These are phyloP conservation scores for Zygosaccharomyces sapae DNA, from an alignment of 1,139 yeast species.

Conservation along the genomic window DNA sequence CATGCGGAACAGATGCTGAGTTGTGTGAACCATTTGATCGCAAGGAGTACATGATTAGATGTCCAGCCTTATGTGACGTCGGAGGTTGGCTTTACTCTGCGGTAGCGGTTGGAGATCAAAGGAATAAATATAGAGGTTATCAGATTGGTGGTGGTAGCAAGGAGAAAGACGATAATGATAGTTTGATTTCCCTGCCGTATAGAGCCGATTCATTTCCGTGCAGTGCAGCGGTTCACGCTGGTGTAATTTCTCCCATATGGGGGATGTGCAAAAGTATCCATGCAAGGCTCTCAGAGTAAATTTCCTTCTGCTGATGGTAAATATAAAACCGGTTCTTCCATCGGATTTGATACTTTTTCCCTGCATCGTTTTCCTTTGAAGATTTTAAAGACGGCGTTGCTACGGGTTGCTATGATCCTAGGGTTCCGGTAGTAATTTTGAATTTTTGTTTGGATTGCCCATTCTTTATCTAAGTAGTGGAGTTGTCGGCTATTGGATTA, in stretches of 20 bases:
- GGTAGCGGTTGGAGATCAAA: conserved; percentile 67
- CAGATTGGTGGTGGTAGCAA: conserved; percentile 65
- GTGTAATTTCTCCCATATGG: conserved; percentile 60
- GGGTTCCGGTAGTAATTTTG: conserved; percentile 51
- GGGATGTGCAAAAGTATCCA: conserved; percentile 77
- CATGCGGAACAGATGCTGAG: conserved; percentile 70
- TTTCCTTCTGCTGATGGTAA: conserved; percentile 49
- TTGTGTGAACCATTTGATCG: conserved; percentile 48
- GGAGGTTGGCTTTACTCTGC: conserved; percentile 75
- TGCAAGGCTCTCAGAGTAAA: conserved; percentile 48
- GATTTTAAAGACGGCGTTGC: conserved; percentile 32
- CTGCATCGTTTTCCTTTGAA: conserved; percentile 64
- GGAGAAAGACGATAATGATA: conserved; percentile 13
- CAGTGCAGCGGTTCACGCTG: conserved; percentile 87
- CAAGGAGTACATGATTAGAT: conserved; percentile 57
- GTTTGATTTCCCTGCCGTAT: conserved; percentile 51
- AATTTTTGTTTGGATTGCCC: conserved; percentile 61
- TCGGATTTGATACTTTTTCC: conserved; percentile 71
- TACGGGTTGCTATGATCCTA: conserved; percentile 61
- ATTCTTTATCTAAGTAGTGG: conserved; percentile 56
- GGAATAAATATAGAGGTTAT: conserved; percentile 66
- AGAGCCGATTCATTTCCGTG: conserved; percentile 89
- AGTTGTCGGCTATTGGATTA: conserved; percentile 56
- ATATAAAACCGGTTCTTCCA: conserved; percentile 50
- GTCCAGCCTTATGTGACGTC: conserved; percentile 85